These are phyloP conservation scores for Cyberlindnera samutprakarnensis DNA, from an alignment of 805 yeast species.

Conservation along the genomic window DNA sequence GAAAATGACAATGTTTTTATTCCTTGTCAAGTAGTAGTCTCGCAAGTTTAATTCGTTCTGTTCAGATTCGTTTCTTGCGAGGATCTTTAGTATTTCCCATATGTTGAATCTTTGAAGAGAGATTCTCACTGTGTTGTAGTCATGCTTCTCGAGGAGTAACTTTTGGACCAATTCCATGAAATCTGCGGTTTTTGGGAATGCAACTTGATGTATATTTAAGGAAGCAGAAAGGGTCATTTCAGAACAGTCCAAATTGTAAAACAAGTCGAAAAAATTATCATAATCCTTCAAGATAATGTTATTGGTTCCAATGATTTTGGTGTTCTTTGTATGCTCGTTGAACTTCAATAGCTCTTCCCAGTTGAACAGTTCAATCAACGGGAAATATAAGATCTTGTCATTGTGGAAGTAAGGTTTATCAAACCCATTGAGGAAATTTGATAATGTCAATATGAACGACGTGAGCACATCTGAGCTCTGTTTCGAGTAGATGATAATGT, in stretches of 20 bases:
- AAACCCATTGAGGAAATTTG: slow-evolving; percentile 32
- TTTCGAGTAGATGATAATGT: slow-evolving; percentile 31
- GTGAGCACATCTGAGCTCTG: slow-evolving; percentile 33
- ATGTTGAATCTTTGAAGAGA: slow-evolving; percentile 25
- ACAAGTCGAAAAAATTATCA: slow-evolving; percentile 50
- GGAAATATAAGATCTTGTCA: slow-evolving; percentile 38
- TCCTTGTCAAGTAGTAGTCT: slow-evolving; percentile 24
- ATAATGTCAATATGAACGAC: slow-evolving; percentile 34
- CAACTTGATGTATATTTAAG: slow-evolving; percentile 9
- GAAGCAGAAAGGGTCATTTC: slow-evolving; percentile 16
- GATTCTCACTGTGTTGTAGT: slow-evolving; percentile 20
- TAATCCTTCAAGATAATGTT: slow-evolving; percentile 55
- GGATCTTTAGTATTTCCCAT: slow-evolving; percentile 24
- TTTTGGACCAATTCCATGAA: slow-evolving; percentile 12
- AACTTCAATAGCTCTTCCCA: slow-evolving; percentile 34
- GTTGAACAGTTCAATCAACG: slow-evolving; percentile 55
- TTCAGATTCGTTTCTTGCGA: slow-evolving; percentile 12
- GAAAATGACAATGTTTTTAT: slow-evolving; percentile 26
- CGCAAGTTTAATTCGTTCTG: slow-evolving; percentile 19
- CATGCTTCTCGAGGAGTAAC: slow-evolving; percentile 19
- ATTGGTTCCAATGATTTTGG: slow-evolving; percentile 57
- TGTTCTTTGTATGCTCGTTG: slow-evolving; percentile 10
- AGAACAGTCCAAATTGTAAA: slow-evolving; percentile 51
- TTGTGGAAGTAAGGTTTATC: slow-evolving; percentile 35
- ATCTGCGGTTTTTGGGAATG: slow-evolving; percentile 15